Conservation (phyloP, 805 yeast genomes). For the Candida khao-thaluensis region DNA sequence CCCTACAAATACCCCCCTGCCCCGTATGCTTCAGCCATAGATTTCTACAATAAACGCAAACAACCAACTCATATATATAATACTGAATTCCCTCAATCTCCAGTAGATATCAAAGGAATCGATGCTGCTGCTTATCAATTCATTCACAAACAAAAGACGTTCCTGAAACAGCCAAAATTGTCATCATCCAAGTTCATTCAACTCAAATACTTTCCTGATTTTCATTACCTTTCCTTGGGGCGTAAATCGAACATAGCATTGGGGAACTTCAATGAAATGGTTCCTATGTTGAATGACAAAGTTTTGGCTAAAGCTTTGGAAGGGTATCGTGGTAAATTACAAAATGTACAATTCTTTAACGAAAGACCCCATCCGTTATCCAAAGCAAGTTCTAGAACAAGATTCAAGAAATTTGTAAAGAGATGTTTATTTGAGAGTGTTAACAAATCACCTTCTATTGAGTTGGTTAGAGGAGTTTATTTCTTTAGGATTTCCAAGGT, state of each 20-base stretch:
- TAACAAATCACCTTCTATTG: conserved; percentile 7
- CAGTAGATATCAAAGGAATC: conserved; percentile 38
- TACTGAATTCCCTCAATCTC: conserved; percentile 23
- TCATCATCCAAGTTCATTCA: conserved; percentile 18
- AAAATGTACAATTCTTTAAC: conserved; percentile 21
- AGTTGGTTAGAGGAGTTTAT: conserved; percentile 25
- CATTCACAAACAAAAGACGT: conserved; percentile 14
- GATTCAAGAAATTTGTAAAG: conserved; percentile 25
- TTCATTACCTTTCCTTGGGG: conserved; percentile 25
- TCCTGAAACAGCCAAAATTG: conserved; percentile 19
- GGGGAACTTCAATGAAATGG: conserved; percentile 29
- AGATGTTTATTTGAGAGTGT: conserved; percentile 17
- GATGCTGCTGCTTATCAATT: conserved; percentile 22
- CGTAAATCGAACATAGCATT: conserved; percentile 41
- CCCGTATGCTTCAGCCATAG: neutral
- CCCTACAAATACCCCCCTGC: neutral
- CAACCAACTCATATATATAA: conserved; percentile 10
- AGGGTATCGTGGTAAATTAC: conserved; percentile 30
- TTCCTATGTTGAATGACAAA: conserved; percentile 27
- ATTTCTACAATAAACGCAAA: conserved; percentile 5
- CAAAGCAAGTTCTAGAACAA: conserved; percentile 32
- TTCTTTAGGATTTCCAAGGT: conserved; percentile 19
- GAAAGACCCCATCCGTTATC: conserved; percentile 27
- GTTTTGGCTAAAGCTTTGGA: conserved; percentile 20
- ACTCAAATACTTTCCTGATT: conserved; percentile 29